These are phyloP conservation scores for Globisporangium alternatum DNA, from an alignment of 352 stramenopile genomes.

Conservation along the genomic window DNA sequence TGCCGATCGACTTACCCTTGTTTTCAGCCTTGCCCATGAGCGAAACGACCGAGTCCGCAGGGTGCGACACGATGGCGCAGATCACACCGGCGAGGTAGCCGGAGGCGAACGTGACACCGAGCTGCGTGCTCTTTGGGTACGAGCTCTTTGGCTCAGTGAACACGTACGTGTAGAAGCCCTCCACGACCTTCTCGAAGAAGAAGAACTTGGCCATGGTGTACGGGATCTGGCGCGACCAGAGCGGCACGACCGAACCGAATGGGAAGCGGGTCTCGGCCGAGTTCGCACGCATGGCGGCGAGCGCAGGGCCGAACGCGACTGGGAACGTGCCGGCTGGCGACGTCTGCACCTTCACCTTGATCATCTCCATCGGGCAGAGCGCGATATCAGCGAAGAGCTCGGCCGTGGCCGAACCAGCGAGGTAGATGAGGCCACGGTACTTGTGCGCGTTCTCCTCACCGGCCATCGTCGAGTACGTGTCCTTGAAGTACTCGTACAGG, in stretches of 20 bases:
- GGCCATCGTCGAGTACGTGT: slow-evolving; percentile 89
- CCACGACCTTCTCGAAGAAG: slow-evolving; percentile 93
- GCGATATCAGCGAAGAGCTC: slow-evolving; percentile 94
- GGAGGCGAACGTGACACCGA: slow-evolving; percentile 96
- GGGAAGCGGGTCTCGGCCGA: slow-evolving; percentile 88
- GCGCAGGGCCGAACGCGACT: slow-evolving; percentile 79
- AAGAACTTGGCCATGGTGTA: slow-evolving; percentile 99
- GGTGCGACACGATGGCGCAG: slow-evolving; percentile 98
- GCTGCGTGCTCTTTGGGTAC: slow-evolving; percentile 93
- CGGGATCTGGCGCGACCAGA: slow-evolving; percentile 93
- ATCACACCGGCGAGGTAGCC: slow-evolving; percentile 99
- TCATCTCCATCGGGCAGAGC: slow-evolving; percentile 94
- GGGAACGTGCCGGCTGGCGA: slow-evolving; percentile 89
- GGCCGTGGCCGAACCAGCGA: slow-evolving; percentile 90
- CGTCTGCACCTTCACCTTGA: slow-evolving; percentile 95
- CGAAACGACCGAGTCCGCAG: slow-evolving; percentile 98
- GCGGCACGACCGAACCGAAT: slow-evolving; percentile 89
- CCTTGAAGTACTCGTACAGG: slow-evolving; percentile 96
- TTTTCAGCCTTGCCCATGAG: slow-evolving; percentile 94
- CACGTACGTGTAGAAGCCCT: slow-evolving; percentile 86
- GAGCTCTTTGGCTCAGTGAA: slow-evolving; percentile 90
- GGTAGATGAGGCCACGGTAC: slow-evolving; percentile 91
- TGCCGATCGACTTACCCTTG: slow-evolving; percentile 88
- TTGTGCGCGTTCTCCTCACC: slow-evolving; percentile 92
- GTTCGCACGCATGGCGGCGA: slow-evolving; percentile 88